Percentiles rank a stretch among this genome's conserved stretches.
phyloP scores from a whole-genome alignment of 2,329 filamentous ascomycete species.

The Exserohilum rostratum region DNA sequence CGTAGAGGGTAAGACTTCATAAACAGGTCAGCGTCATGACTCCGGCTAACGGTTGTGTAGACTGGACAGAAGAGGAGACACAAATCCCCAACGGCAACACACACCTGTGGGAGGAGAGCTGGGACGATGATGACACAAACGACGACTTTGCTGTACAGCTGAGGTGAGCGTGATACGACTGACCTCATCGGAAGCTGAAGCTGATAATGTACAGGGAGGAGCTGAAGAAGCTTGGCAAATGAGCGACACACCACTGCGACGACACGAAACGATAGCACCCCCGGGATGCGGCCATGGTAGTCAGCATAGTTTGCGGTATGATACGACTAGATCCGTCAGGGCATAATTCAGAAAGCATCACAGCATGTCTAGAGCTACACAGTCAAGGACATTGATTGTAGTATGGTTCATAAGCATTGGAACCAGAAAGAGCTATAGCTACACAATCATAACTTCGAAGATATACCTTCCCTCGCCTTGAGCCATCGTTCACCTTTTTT shows the following conservation, averaged over 20 bases:
- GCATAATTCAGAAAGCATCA: not conserved
- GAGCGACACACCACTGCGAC: constrained; percentile 12
- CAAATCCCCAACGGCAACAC: constrained; percentile 77
- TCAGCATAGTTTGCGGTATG: not conserved
- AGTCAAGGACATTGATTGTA: constrained; percentile 4
- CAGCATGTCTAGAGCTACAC: not conserved
- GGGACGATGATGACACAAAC: constrained; percentile 97
- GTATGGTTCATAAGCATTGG: constrained; percentile 24
- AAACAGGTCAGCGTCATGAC: not conserved
- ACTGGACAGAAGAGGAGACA: constrained; percentile 92
- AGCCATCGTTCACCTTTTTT: constrained; percentile 25
- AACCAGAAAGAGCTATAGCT: constrained; percentile 34
- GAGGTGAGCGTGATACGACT: constrained; percentile 66
- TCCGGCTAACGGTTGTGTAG: constrained; percentile 48
- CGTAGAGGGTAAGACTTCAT: constrained; percentile 72
- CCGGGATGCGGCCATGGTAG: not conserved
- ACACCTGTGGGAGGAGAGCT: constrained; percentile 99
- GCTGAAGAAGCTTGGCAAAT: constrained; percentile 89
- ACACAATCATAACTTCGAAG: constrained; percentile 45
- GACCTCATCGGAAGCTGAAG: not conserved
- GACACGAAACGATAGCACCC: constrained; percentile 4
- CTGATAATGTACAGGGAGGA: constrained; percentile 69
- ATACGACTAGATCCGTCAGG: not conserved
- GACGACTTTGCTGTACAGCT: constrained; percentile 96
- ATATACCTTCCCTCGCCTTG: constrained; percentile 40